These are phyloP conservation scores for Platanthera zijinensis DNA, from an alignment of 106 monocot genomes.

Conservation along the genomic window DNA sequence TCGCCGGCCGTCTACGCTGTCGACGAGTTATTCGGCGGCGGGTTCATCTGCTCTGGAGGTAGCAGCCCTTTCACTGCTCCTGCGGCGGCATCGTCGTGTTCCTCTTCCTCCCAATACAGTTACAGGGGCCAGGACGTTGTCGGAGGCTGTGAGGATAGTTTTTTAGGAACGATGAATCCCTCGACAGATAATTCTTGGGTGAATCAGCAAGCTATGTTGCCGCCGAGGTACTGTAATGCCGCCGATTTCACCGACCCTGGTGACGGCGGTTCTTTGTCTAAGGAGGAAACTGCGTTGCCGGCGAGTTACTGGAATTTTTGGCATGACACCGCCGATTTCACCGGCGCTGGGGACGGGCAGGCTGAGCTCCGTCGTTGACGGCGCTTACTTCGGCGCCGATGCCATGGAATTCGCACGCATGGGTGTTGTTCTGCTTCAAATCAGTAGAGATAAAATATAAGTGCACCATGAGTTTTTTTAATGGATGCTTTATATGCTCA, in stretches of 20 bases:
- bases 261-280: background rate
- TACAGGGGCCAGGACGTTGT: background rate
- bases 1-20: background rate
- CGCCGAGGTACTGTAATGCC: constrained; percentile 1
- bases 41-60: background rate
- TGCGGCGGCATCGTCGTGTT: background rate
- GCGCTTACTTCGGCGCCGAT: background rate
- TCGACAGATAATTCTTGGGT: background rate
- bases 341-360: background rate
- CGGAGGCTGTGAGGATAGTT: background rate
- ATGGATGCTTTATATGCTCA: no score
- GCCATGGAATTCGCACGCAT: constrained; percentile 6
- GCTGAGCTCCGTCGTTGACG: no score
- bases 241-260: constrained; percentile 3
- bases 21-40: background rate
- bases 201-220: background rate
- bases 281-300: background rate
- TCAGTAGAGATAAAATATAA: no score
- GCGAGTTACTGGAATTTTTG: constrained; percentile 6
- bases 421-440: no score
- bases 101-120: background rate
- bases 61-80: background rate
- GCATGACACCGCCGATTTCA: background rate
- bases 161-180: background rate
- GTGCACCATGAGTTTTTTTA: no score